Conservation (phyloP, 2,329 filamentous ascomycete genomes). For the Beauveria medogensis region DNA sequence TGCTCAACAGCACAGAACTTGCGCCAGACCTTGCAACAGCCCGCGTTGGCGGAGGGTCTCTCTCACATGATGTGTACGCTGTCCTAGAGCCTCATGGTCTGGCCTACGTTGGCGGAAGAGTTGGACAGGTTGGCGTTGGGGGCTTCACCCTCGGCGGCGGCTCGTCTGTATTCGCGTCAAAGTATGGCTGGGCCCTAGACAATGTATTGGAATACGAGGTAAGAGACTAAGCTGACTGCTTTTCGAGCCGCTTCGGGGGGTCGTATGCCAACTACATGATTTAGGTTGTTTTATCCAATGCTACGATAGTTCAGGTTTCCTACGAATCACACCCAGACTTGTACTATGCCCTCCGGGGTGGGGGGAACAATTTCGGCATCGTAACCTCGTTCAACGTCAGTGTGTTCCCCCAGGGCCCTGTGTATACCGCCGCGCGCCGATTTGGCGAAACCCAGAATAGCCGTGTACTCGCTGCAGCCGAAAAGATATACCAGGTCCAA, state of each 20-base stretch:
- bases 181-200: constrained; percentile 18
- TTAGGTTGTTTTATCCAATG: neutral
- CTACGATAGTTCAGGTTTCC: neutral
- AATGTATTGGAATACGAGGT: constrained; percentile 17
- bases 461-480: neutral
- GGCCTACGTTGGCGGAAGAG: constrained; percentile 12
- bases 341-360: neutral
- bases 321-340: neutral
- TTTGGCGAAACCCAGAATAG: neutral
- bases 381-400: neutral
- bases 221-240: neutral
- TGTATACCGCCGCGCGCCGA: neutral
- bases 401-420: neutral
- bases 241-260: neutral
- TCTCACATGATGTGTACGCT: constrained; percentile 16
- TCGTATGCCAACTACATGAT: neutral
- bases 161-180: constrained; percentile 24
- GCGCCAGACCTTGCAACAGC: neutral
- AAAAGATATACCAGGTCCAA: neutral
- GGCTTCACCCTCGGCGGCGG: constrained; percentile 18
- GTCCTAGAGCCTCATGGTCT: constrained; percentile 17
- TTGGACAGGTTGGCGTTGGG: constrained; percentile 11
- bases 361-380: neutral
- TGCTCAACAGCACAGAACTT: constrained; percentile 17
- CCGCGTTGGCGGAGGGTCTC: neutral